phyloP scores from a whole-genome alignment of 208 protist species.

The Paratrypanosoma confusum region DNA sequence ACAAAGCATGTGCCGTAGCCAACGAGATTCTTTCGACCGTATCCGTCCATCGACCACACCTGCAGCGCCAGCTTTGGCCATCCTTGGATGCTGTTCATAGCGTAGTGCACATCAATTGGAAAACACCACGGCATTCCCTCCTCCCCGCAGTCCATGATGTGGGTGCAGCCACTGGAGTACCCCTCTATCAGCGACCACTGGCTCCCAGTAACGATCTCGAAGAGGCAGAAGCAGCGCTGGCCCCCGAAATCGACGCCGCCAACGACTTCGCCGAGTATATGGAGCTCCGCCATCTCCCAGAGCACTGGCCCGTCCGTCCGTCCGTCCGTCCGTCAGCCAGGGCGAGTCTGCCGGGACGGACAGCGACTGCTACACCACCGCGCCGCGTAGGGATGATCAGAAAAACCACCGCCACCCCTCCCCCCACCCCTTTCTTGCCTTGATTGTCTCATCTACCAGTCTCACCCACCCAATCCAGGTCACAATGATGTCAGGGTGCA shows the following conservation, averaged over 20 bases:
- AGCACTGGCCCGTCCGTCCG: too few relatives aligned
- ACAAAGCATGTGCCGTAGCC: conserved; percentile 81
- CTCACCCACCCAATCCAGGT: too few relatives aligned
- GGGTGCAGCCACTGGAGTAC: conserved; percentile 56
- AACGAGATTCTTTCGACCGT: conserved; percentile 73
- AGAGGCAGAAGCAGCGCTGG: conserved; percentile 69
- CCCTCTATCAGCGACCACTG: conserved; percentile 72
- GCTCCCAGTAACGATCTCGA: conserved; percentile 58
- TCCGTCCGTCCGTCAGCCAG: too few relatives aligned
- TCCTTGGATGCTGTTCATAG: conserved; percentile 50
- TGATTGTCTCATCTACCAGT: too few relatives aligned
- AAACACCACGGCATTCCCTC: conserved; percentile 59
- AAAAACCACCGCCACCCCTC: too few relatives aligned
- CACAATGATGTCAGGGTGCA: too few relatives aligned
- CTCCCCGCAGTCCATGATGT: conserved; percentile 54
- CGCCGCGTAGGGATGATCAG: too few relatives aligned
- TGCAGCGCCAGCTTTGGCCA: conserved; percentile 86
- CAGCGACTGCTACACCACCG: too few relatives aligned
- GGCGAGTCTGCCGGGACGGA: too few relatives aligned
- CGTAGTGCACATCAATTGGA: conserved; percentile 81
- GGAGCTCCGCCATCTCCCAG: conserved; percentile 58
- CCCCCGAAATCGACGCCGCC: conserved; percentile 51
- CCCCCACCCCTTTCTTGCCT: too few relatives aligned
- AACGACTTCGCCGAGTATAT: conserved; percentile 74
- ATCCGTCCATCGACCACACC: conserved; percentile 80